These are phyloP conservation scores for Tuber umbilicatum DNA, from an alignment of 495 filamentous ascomycete genomes.

Conservation along the genomic window DNA sequence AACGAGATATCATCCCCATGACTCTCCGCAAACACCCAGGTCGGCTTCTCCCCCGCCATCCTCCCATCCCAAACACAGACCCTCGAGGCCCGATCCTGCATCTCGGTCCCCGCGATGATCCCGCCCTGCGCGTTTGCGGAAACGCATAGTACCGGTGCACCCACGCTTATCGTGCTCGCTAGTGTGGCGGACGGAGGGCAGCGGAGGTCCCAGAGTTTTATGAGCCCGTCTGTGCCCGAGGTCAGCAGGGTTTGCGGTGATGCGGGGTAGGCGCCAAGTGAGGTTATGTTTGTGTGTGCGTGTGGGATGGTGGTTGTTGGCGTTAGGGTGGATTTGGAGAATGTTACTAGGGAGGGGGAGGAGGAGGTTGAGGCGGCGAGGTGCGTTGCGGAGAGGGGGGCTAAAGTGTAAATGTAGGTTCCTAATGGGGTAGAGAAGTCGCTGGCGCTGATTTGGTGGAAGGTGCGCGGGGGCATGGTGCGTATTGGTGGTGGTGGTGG, in stretches of 20 bases:
- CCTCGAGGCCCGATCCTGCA: constrained; percentile 63
- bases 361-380: constrained; percentile 52
- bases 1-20: constrained; percentile 85
- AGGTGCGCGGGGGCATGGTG: background rate
- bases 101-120: constrained; percentile 72
- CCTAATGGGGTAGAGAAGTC: constrained; percentile 45
- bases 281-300: constrained; percentile 54
- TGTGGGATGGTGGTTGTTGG: constrained; percentile 46
- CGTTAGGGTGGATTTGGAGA: constrained; percentile 49
- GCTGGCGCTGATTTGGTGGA: background rate
- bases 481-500: background rate
- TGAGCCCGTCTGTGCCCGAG: constrained; percentile 56
- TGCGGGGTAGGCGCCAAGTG: constrained; percentile 46
- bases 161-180: constrained; percentile 38
- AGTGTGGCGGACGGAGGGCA: background rate
- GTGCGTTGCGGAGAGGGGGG: constrained; percentile 47
- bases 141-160: constrained; percentile 10
- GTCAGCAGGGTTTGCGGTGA: constrained; percentile 50
- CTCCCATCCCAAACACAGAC: constrained; percentile 60
- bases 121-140: constrained; percentile 42
- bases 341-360: constrained; percentile 49
- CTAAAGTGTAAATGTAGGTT: constrained; percentile 51
- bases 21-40: constrained; percentile 66
- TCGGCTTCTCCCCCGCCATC: constrained; percentile 42
- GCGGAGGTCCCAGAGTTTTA: constrained; percentile 54